Evolutionary conservation across 2,329 filamentous ascomycete species (phyloP).

Genomic region (Nemania serpens): DNA sequence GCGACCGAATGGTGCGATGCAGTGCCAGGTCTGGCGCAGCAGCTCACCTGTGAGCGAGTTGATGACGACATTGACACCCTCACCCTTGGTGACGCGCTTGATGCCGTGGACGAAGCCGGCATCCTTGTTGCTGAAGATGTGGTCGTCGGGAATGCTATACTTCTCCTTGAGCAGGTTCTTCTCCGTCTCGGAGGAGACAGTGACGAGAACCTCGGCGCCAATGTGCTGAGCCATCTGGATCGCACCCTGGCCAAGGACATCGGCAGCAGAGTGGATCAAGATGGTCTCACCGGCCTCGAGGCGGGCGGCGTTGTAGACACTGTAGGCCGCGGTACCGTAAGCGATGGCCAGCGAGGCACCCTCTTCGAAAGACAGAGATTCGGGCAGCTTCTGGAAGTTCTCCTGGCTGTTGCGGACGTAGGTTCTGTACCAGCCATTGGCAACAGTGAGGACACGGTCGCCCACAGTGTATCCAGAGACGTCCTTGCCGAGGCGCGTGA

Average conservation of each 20-base stretch:
- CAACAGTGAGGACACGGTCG: conserved; percentile 35
- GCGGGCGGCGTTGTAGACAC: conserved; percentile 36
- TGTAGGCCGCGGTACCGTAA: conserved; percentile 37
- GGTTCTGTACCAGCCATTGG: conserved; percentile 36
- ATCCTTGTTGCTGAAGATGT: conserved; percentile 39
- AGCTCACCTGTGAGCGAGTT: conserved; percentile 37
- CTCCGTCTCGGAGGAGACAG: conserved; percentile 36
- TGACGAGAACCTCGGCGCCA: conserved; percentile 35
- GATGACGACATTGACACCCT: conserved; percentile 36
- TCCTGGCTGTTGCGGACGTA: conserved; percentile 36
- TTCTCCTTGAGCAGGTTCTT: conserved; percentile 36
- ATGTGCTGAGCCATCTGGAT: conserved; percentile 38
- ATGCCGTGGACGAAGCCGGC: conserved; percentile 37
- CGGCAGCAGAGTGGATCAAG: conserved; percentile 37
- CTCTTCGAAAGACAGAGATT: conserved; percentile 37
- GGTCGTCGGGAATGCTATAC: conserved; percentile 33
- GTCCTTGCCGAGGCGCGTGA: conserved; percentile 35
- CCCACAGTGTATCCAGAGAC: conserved; percentile 34
- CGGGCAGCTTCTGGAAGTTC: conserved; percentile 38
- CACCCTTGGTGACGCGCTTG: conserved; percentile 36
- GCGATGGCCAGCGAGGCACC: conserved; percentile 37
- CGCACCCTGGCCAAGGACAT: conserved; percentile 35
- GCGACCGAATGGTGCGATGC: conserved; percentile 37
- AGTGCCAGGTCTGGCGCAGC: conserved; percentile 38
- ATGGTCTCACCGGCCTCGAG: conserved; percentile 37